Conservation (phyloP, 495 filamentous ascomycete genomes). For the Aspergillus sparsus region DNA sequence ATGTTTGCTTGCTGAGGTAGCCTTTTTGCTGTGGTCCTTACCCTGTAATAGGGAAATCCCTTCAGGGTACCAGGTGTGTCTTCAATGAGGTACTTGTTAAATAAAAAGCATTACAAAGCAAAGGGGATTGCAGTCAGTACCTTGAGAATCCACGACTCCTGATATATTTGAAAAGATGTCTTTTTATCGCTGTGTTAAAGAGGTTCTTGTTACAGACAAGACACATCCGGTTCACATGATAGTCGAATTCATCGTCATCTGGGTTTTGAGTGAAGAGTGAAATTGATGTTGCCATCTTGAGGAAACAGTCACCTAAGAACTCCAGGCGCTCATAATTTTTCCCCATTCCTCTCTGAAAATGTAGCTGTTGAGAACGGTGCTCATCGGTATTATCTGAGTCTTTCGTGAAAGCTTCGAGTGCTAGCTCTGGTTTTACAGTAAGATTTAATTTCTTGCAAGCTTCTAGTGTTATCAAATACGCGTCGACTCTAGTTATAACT, state of each 20-base stretch:
- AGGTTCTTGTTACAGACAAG: conserved; percentile 92
- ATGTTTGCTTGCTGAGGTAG: conserved; percentile 58
- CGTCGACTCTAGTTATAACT: conserved; percentile 80
- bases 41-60: conserved; percentile 66
- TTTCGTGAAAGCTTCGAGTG: conserved; percentile 91
- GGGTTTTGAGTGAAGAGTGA: conserved; percentile 74
- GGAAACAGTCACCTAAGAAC: conserved; percentile 89
- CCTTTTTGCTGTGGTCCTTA: conserved; percentile 57
- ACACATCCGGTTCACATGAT: conserved; percentile 87
- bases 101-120: background rate
- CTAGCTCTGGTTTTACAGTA: conserved; percentile 63
- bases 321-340: conserved; percentile 96
- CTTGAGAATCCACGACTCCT: conserved; percentile 80
- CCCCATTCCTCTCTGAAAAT: conserved; percentile 87
- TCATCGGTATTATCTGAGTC: conserved; percentile 91
- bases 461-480: conserved; percentile 78
- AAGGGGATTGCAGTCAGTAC: conserved; percentile 27
- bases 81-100: conserved; percentile 18
- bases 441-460: conserved; percentile 61
- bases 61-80: conserved; percentile 74
- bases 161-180: conserved; percentile 71
- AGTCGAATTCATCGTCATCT: conserved; percentile 79
- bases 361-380: conserved; percentile 66
- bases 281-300: conserved; percentile 95
- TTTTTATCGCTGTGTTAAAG: conserved; percentile 68